Conservation (phyloP, 176 grass and related monocot genomes). For the Cenchrus americanus region DNA sequence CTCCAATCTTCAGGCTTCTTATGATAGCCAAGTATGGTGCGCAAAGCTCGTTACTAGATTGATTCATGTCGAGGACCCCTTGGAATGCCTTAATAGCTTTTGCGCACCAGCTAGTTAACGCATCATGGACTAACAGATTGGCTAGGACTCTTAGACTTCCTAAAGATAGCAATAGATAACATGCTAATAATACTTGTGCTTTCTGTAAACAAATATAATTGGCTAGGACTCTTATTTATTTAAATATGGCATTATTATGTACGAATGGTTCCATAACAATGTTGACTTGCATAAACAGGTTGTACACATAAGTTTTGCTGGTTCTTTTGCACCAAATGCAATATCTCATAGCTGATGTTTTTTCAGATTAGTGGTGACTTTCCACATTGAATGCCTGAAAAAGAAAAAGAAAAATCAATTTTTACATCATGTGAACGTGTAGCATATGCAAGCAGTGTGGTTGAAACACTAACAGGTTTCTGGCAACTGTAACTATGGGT, state of each 20-base stretch:
- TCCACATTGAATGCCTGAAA: constrained; percentile 21
- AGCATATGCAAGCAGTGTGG: constrained; percentile 10
- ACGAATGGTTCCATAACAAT: background rate
- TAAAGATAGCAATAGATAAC: constrained; percentile 13
- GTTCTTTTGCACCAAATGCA: constrained; percentile 5
- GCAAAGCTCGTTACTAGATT: background rate
- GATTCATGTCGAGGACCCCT: background rate
- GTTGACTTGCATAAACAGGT: constrained; percentile 12
- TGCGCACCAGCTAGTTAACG: background rate
- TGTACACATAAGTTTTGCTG: constrained; percentile 16
- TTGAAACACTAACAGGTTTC: constrained; percentile 15
- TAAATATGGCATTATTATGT: background rate
- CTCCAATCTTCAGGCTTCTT: background rate
- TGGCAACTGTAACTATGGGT: background rate
- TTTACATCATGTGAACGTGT: constrained; percentile 19
- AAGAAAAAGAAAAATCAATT: background rate
- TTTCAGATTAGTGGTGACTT: constrained; percentile 13
- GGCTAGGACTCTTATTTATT: background rate
- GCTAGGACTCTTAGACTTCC: background rate
- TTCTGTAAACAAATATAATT: background rate
- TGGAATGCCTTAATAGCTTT: background rate
- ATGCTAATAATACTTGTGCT: background rate
- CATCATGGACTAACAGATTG: constrained; percentile 1
- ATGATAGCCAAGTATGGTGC: background rate
- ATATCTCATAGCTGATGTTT: constrained; percentile 19